Evolutionary conservation across 208 protist genomes (phyloP), one percentile per base, ranked within the genome.

Genomic region (Pavlovales sp.): DNA sequence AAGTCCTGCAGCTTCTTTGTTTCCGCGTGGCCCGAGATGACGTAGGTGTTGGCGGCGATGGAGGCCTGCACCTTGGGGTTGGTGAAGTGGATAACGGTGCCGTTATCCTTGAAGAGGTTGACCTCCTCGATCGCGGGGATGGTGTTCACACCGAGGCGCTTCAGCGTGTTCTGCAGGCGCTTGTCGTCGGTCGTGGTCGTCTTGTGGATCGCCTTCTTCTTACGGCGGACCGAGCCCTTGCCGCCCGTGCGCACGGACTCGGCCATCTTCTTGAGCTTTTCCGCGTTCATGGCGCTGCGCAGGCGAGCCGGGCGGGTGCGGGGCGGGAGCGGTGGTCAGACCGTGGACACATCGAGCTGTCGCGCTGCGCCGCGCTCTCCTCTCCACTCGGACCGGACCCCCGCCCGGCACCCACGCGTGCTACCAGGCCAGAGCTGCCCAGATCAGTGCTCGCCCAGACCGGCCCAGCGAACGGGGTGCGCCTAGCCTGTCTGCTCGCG

Each of bases 51-150:
- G 75, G 95, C 94, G 86, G 96, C 95, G 94, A 98, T 97, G 85
- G 95, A 96, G 77, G 97, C 96, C 93, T 98, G 96, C 77, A 99
- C 97, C 89, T 97, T 98, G 85, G 98, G 97, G 93, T 98, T 98
- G 79, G 92, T 92, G 95, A 99, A 99, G 94, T 97, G 96, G 84
- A 97, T 95, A 85, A 97, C 94, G 67, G 93, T 96, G 84, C 97
- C 97, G 91, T 99, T 97, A 86, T 97, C 93, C 93, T 96, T 97
- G 95, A 98, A 98, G 84, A 99, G 94, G 84, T 98, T 96, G 66
- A 97, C 97, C 93, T 98, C 97, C 82, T 98, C 97, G 86, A 99
- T 97, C 71, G 96, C 97, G 83, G 93, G 96, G 94, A 99, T 98
- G 86, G 94, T 95, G 88, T 95, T 96, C 47, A 98, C 95, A 76